Conservation (phyloP, 805 yeast species). For the Lachancea lanzarotensis region DNA sequence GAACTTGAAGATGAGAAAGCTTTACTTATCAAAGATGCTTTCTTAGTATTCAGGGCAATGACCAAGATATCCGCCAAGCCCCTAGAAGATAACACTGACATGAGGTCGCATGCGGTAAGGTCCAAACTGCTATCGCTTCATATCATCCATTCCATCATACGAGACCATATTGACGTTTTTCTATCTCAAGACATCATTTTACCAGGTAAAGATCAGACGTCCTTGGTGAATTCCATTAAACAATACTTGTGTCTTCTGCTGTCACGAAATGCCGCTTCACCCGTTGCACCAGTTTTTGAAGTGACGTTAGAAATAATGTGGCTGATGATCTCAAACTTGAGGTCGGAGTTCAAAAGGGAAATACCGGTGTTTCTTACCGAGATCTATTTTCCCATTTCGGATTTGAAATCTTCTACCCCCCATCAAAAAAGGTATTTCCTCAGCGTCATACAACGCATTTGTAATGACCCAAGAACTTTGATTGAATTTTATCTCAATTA, state of each 20-base stretch:
- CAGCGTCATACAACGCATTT: conserved; percentile 70
- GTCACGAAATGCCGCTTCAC: conserved; percentile 88
- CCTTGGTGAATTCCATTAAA: conserved; percentile 71
- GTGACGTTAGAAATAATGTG: conserved; percentile 89
- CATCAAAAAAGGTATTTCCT: conserved; percentile 89
- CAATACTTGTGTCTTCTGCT: conserved; percentile 77
- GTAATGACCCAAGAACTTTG: conserved; percentile 82
- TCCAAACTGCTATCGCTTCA: conserved; percentile 86
- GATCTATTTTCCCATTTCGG: conserved; percentile 89
- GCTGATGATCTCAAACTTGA: conserved; percentile 73
- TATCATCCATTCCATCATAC: conserved; percentile 76
- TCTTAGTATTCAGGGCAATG: conserved; percentile 88
- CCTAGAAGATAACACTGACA: conserved; percentile 70
- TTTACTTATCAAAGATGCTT: conserved; percentile 79
- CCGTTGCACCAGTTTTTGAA: conserved; percentile 86
- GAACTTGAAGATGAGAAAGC: conserved; percentile 50
- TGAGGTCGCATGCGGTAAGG: conserved; percentile 88
- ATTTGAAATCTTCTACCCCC: conserved; percentile 81
- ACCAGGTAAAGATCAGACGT: conserved; percentile 47
- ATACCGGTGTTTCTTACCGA: conserved; percentile 91
- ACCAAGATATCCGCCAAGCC: conserved; percentile 84
- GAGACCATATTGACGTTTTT: conserved; percentile 79
- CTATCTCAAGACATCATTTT: conserved; percentile 51
- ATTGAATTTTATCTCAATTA: conserved; percentile 92
- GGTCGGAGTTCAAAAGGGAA: conserved; percentile 85